Evolutionary conservation across 2,329 filamentous ascomycete species (phyloP).

Genomic region (Trichocomaceae sp.): DNA sequence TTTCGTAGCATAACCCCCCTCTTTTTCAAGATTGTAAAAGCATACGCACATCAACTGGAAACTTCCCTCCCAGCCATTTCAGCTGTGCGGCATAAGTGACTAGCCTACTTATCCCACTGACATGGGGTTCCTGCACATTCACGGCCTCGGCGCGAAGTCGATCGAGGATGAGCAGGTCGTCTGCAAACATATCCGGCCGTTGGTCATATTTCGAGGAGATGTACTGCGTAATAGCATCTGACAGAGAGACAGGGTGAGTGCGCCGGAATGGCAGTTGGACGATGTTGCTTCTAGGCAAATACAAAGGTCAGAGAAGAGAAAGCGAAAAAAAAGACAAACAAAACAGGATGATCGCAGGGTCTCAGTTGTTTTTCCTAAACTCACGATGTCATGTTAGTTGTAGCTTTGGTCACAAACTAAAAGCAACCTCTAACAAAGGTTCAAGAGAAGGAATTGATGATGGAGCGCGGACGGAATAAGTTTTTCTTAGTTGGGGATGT

Average conservation of each 20-base stretch:
- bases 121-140: conserved; percentile 79
- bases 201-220: conserved; percentile 98
- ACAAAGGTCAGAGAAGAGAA: background rate
- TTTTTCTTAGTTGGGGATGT: conserved; percentile 4
- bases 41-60: conserved; percentile 74
- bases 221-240: conserved; percentile 81
- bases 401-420: background rate
- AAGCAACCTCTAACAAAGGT: background rate
- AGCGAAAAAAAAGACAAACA: background rate
- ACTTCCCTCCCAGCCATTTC: conserved; percentile 89
- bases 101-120: conserved; percentile 80
- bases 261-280: conserved; percentile 82
- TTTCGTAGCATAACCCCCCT: background rate
- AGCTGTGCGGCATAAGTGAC: conserved; percentile 87
- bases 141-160: conserved; percentile 76
- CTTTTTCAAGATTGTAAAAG: background rate
- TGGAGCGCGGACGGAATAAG: background rate
- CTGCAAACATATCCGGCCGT: conserved; percentile 90
- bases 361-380: conserved; percentile 4
- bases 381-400: conserved; percentile 30
- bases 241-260: conserved; percentile 70
- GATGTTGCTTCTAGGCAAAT: conserved; percentile 34
- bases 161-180: conserved; percentile 83
- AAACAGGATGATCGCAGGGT: background rate
- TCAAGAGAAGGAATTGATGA: background rate